Percentiles rank a stretch among this genome's conserved stretches.
Conservation (phyloP, 1,284 basidiomycete species). For the Xerocomus nothofagi region DNA sequence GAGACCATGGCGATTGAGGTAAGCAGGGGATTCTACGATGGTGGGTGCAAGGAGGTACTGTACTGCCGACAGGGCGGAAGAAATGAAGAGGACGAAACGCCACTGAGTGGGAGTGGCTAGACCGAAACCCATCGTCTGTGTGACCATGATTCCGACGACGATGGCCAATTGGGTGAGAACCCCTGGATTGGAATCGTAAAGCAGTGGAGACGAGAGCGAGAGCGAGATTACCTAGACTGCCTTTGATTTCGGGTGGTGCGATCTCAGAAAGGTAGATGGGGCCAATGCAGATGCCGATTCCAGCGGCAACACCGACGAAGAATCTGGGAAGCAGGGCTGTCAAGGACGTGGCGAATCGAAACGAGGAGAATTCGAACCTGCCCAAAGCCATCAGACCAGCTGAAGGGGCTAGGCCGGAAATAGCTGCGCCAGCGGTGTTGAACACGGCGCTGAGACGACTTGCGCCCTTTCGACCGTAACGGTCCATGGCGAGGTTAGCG, state of each 20-base stretch:
- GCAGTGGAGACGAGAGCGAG: neutral
- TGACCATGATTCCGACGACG: slow-evolving; percentile 80
- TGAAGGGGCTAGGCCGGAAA: slow-evolving; percentile 67
- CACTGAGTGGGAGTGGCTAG: slow-evolving; percentile 67
- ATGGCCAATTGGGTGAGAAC: slow-evolving; percentile 88
- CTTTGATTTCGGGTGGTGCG: slow-evolving; percentile 69
- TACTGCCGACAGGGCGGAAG: slow-evolving; percentile 54
- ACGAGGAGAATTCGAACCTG: slow-evolving; percentile 45
- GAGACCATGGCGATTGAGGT: slow-evolving; percentile 54
- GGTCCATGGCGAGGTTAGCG: slow-evolving; percentile 71
- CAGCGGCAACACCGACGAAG: slow-evolving; percentile 77
- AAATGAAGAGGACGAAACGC: slow-evolving; percentile 73
- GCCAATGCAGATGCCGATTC: slow-evolving; percentile 82
- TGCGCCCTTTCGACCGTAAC: slow-evolving; percentile 67
- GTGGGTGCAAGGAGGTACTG: slow-evolving; percentile 58
- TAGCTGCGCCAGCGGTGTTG: slow-evolving; percentile 57
- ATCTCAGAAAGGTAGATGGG: slow-evolving; percentile 86
- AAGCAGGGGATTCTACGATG: slow-evolving; percentile 69
- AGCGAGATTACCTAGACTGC: slow-evolving; percentile 57
- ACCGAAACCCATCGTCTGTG: slow-evolving; percentile 66
- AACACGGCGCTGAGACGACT: slow-evolving; percentile 58
- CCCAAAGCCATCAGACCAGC: slow-evolving; percentile 62
- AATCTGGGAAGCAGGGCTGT: slow-evolving; percentile 46
- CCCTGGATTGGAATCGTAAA: slow-evolving; percentile 45
- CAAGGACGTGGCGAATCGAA: too few relatives aligned